A percentile compares a stretch with the other conserved stretches of the same genome.
Conservation (phyloP, 495 filamentous ascomycete species). For the Achaetomiella virescens region DNA sequence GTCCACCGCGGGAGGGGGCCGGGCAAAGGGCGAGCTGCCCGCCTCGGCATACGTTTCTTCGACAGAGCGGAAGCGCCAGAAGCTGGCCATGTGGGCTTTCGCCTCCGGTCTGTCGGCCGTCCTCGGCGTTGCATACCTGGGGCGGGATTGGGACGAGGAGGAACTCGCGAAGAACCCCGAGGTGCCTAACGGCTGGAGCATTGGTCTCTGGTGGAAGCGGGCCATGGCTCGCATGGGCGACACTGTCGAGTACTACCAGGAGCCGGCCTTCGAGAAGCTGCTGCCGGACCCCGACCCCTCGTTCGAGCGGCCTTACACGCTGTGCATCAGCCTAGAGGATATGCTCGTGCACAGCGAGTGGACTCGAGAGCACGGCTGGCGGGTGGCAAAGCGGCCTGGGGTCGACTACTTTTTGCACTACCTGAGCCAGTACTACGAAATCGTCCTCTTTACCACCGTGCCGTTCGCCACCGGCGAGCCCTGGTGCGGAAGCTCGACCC, state of each 20-base stretch:
- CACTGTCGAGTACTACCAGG: conserved; percentile 83
- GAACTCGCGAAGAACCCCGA: conserved; percentile 65
- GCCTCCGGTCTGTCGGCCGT: conserved; percentile 37
- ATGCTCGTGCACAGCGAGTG: conserved; percentile 90
- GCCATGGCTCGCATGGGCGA: conserved; percentile 65
- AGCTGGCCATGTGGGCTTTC: conserved; percentile 55
- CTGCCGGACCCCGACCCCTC: conserved; percentile 81
- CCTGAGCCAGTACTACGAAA: conserved; percentile 92
- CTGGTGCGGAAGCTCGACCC: conserved; percentile 90
- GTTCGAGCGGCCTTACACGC: conserved; percentile 80
- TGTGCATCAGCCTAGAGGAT: conserved; percentile 90
- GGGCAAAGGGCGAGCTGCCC: conserved; percentile 56
- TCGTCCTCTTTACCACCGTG: conserved; percentile 88
- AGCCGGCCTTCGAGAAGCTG: conserved; percentile 90
- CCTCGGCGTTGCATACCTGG: conserved; percentile 53
- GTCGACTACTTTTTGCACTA: conserved; percentile 97
- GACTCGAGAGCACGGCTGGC: conserved; percentile 90
- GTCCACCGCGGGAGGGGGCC: conserved; percentile 43
- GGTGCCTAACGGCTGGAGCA: conserved; percentile 56
- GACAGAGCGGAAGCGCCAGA: conserved; percentile 68
- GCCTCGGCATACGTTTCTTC: conserved; percentile 88
- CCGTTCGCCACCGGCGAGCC: conserved; percentile 77
- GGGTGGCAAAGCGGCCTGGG: conserved; percentile 89
- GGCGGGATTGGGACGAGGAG: conserved; percentile 73
- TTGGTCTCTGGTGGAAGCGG: conserved; percentile 68